These are phyloP conservation scores for Rhododendron simsii DNA, from an alignment of 148 eudicot genomes.

Conservation along the genomic window DNA sequence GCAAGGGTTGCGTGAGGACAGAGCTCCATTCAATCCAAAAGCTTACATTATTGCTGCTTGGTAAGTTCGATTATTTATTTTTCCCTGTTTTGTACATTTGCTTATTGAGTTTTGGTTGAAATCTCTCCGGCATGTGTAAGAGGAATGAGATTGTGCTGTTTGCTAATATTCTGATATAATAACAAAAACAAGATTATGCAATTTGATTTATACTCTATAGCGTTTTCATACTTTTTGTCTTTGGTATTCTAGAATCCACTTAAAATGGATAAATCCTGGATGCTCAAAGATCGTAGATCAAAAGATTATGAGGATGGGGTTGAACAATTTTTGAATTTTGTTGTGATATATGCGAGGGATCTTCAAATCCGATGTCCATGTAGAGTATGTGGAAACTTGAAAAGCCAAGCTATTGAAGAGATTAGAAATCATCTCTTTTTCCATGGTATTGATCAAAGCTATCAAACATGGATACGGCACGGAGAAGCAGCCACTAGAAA, in stretches of 20 bases:
- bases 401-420: neutral
- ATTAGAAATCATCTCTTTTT: neutral
- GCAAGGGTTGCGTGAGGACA: too few species aligned
- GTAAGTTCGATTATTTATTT: too few species aligned
- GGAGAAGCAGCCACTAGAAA: neutral
- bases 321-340: neutral
- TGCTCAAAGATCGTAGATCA: neutral
- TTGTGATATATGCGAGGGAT: neutral
- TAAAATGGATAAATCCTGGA: neutral
- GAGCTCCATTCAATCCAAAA: too few species aligned
- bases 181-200: too few species aligned
- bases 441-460: neutral
- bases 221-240: too few species aligned
- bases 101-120: too few species aligned
- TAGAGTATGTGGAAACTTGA: neutral
- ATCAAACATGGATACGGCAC: neutral
- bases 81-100: too few species aligned
- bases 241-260: neutral
- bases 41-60: too few species aligned
- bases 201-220: too few species aligned
- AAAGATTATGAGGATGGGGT: neutral
- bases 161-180: too few species aligned
- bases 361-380: neutral
- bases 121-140: too few species aligned
- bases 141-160: too few species aligned